Evolutionary conservation across 495 filamentous ascomycete genomes (phyloP), one percentile per base, ranked within the genome.

Genomic region (Penicillium desertorum): DNA sequence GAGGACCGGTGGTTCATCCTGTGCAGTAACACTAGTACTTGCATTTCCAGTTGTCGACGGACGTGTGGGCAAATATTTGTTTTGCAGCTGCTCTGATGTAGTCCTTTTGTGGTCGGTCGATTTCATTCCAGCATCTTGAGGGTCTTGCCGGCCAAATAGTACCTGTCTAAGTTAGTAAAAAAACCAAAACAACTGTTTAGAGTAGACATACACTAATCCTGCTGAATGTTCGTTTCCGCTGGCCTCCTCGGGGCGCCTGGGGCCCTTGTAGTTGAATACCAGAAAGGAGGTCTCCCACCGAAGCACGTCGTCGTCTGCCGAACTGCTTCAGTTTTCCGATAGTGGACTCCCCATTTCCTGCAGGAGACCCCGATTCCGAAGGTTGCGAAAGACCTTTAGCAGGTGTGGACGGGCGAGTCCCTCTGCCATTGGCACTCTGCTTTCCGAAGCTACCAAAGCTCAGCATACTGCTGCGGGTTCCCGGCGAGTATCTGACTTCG

Each of bases 291-390:
- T 65, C 54, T 16, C 69, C 65, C 36, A 68, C 61, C 2, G 72
- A 76, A 16, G 65, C 51, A 12, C 72, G 69, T 17, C 67, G 71
- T 23, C 70, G 65, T 32, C 54, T 66, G 27, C 66, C 61, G 19
- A 73, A 69, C 27, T 39, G 60, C 54, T 71, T 73, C 56, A 75
- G 48, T 51, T 71, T 75, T 22, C 63, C 63, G 50, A 69, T 68
- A 25, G 64, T 60, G 17, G 69, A 68, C 2, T 64, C 58, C 9
- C 46, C 52, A 19, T 59, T 57, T n/a, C 46, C 55, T 4, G 32
- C 54, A 2, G 51, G 41, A 27, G 63, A 57, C 1, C 16, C 53
- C 5, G 61, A 46, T 16, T 30, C 48, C 6, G 59, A 41, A 46
- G 22, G 23, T 16, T 53, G 47, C 5, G 62, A 55, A 16, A 73